Conservation (phyloP, 257 asterid genomes). For the Jacaranda mimosifolia region DNA sequence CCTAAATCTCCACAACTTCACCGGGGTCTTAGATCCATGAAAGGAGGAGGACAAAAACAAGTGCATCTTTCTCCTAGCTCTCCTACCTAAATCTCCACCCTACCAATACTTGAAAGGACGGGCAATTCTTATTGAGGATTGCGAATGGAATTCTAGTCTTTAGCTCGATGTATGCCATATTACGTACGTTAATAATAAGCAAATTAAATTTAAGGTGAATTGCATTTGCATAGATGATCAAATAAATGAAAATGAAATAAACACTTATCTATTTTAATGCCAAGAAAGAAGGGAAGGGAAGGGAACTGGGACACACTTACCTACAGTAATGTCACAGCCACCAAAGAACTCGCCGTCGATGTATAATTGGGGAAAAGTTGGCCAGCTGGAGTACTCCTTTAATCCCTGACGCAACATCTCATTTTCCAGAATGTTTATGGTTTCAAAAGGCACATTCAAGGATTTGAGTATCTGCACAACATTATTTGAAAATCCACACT, state of each 20-base stretch:
- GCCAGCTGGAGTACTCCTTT: conserved; percentile 95
- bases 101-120: too few relatives aligned
- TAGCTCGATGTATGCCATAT: too few relatives aligned
- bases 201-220: too few relatives aligned
- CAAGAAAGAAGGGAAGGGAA: background rate
- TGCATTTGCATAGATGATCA: background rate
- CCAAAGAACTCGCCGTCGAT: conserved; percentile 94
- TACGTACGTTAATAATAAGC: too few relatives aligned
- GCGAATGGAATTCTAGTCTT: too few relatives aligned
- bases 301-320: conserved; percentile 39
- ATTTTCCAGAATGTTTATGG: conserved; percentile 80
- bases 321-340: conserved; percentile 89
- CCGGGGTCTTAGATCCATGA: too few relatives aligned
- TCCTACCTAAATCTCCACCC: too few relatives aligned
- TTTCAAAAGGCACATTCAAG: conserved; percentile 78
- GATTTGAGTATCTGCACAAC: conserved; percentile 83
- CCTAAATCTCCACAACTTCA: too few relatives aligned
- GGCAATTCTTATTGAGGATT: too few relatives aligned
- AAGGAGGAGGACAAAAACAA: too few relatives aligned
- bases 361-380: conserved; percentile 91
- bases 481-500: conserved; percentile 88
- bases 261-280: background rate
- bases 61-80: too few relatives aligned
- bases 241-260: background rate
- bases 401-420: conserved; percentile 81